Percentiles rank a stretch among this genome's conserved stretches.
phyloP scores from a whole-genome alignment of 495 filamentous ascomycete species.

The Penicillium subrubescens region DNA sequence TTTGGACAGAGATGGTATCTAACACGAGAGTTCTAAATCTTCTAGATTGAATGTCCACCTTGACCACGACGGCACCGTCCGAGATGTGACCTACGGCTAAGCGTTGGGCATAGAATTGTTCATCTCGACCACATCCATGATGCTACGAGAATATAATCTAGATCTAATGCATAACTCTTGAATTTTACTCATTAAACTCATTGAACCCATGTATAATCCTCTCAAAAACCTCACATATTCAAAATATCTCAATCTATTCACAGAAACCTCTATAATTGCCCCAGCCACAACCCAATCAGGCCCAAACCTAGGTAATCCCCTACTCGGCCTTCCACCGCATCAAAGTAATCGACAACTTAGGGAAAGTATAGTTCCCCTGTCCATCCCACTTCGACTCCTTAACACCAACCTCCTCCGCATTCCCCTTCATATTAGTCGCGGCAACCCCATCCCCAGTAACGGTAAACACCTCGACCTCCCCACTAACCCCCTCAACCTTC shows the following conservation, averaged over 20 bases:
- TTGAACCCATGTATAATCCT: neutral
- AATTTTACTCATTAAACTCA: neutral
- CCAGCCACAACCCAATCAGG: neutral
- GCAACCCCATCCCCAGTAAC: conserved; percentile 58
- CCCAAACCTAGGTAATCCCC: neutral
- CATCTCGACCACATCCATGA: neutral
- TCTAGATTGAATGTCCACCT: conserved; percentile 71
- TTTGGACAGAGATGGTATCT: neutral
- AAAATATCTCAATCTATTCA: neutral
- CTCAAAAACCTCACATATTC: neutral
- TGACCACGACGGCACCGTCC: conserved; percentile 71
- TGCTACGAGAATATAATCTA: neutral
- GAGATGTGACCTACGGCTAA: conserved; percentile 59
- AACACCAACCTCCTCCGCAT: conserved; percentile 58
- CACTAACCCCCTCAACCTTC: conserved; percentile 54
- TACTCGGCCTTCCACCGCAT: conserved; percentile 63
- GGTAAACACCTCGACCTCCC: conserved; percentile 55
- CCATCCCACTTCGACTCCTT: conserved; percentile 63
- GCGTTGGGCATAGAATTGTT: neutral
- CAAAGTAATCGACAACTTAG: conserved; percentile 66
- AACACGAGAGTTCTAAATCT: neutral
- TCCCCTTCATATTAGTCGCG: conserved; percentile 60
- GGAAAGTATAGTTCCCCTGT: conserved; percentile 59
- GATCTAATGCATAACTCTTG: neutral
- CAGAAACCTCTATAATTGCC: neutral